phyloP scores from a whole-genome alignment of 371 early-diverging fungal genomes.

The Furculomyces boomerangus region DNA sequence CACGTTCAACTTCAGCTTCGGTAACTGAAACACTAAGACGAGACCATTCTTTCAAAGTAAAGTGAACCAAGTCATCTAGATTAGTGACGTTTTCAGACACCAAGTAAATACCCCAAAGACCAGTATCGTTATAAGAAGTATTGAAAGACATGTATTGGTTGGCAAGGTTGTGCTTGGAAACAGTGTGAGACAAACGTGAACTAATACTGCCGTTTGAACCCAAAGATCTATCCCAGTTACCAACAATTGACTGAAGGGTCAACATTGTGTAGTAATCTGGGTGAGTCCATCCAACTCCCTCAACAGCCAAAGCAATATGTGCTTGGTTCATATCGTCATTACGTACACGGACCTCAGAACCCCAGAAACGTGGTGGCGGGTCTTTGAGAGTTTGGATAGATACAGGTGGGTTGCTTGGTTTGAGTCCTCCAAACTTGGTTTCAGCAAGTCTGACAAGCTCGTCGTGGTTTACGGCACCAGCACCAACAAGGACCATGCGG shows the following conservation, averaged over 20 bases:
- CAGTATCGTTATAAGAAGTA: slow-evolving; percentile 95
- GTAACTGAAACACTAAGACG: slow-evolving; percentile 70
- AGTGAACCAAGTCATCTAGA: slow-evolving; percentile 71
- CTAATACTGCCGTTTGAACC: slow-evolving; percentile 68
- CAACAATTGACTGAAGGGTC: slow-evolving; percentile 84
- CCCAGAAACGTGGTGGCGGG: slow-evolving; percentile 41
- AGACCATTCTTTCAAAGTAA: slow-evolving; percentile 80
- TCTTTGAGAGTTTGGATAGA: slow-evolving; percentile 21
- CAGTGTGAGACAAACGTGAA: slow-evolving; percentile 66
- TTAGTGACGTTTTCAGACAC: slow-evolving; percentile 61
- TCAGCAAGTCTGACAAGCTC: slow-evolving; percentile 77
- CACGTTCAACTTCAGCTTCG: slow-evolving; percentile 87
- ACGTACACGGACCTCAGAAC: slow-evolving; percentile 73
- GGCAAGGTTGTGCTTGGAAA: slow-evolving; percentile 70
- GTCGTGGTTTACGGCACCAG: slow-evolving; percentile 90
- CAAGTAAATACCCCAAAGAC: slow-evolving; percentile 90
- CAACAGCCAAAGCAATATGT: slow-evolving; percentile 91
- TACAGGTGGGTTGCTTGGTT: slow-evolving; percentile 21
- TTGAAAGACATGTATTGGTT: slow-evolving; percentile 96
- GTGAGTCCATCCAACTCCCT: slow-evolving; percentile 86
- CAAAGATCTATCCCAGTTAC: slow-evolving; percentile 87
- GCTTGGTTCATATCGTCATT: slow-evolving; percentile 73
- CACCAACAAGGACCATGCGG: slow-evolving; percentile 86
- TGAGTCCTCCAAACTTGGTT: slow-evolving; percentile 66
- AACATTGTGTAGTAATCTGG: slow-evolving; percentile 91